phyloP scores from a whole-genome alignment of 2,329 filamentous ascomycete species.

The Penicillium sp. region DNA sequence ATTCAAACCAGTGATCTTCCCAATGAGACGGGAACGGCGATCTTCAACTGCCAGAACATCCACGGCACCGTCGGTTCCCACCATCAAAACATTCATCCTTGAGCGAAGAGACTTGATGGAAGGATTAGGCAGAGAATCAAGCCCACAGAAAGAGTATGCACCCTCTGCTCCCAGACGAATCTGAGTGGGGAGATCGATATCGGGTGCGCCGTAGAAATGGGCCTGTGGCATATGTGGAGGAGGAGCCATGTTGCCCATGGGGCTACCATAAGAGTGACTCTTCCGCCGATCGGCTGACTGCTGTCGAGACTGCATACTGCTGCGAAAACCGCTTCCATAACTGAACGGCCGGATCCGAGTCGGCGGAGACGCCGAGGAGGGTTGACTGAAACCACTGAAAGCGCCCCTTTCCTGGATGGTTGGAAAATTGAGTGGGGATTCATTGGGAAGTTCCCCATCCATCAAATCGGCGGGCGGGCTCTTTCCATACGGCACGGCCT shows the following conservation, averaged over 20 bases:
- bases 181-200: slow-evolving; percentile 57
- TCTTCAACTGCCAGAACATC: slow-evolving; percentile 72
- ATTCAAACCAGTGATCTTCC: slow-evolving; percentile 70
- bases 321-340: slow-evolving; percentile 41
- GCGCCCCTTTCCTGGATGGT: slow-evolving; percentile 37
- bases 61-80: slow-evolving; percentile 76
- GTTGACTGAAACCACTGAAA: slow-evolving; percentile 43
- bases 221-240: slow-evolving; percentile 71
- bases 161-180: slow-evolving; percentile 39
- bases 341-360: slow-evolving; percentile 43
- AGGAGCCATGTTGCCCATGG: slow-evolving; percentile 46
- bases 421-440: slow-evolving; percentile 42
- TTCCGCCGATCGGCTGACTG: slow-evolving; percentile 40
- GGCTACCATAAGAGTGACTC: slow-evolving; percentile 38
- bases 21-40: slow-evolving; percentile 66
- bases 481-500: slow-evolving; percentile 45
- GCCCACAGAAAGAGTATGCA: slow-evolving; percentile 73
- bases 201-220: slow-evolving; percentile 73
- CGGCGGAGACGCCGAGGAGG: slow-evolving; percentile 46
- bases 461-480: slow-evolving; percentile 43
- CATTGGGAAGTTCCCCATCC: slow-evolving; percentile 35
- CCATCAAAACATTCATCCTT: slow-evolving; percentile 64
- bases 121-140: slow-evolving; percentile 63
- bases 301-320: slow-evolving; percentile 37
- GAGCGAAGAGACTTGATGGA: slow-evolving; percentile 42